These are phyloP conservation scores for Jatropha multifida DNA, from an alignment of 441 rosid genomes.

Conservation along the genomic window DNA sequence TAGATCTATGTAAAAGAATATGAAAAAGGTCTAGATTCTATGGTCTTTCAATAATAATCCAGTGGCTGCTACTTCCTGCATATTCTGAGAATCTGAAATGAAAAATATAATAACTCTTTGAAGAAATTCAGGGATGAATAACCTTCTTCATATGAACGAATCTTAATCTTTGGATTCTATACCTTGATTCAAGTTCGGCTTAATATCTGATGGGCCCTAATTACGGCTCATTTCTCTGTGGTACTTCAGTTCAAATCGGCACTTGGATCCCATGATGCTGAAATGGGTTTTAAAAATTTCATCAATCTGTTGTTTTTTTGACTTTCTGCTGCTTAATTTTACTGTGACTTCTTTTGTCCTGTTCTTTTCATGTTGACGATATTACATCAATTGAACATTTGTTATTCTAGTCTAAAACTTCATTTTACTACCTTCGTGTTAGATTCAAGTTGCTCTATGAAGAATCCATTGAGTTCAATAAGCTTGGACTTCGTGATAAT, in stretches of 20 bases:
- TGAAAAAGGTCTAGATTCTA: neutral
- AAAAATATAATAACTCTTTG: neutral
- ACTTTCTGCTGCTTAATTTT: neutral
- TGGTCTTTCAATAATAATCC: neutral
- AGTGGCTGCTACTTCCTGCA: neutral
- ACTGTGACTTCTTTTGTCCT: neutral
- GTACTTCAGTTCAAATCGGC: neutral
- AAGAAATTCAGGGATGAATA: neutral
- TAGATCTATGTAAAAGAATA: neutral
- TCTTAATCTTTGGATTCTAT: neutral
- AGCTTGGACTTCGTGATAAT: conserved; percentile 89
- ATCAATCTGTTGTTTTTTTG: neutral
- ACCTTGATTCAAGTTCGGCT: neutral
- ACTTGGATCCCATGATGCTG: neutral
- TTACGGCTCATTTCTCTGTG: conserved; percentile 8
- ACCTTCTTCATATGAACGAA: neutral
- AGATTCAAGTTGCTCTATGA: conserved; percentile 90
- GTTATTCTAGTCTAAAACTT: conserved; percentile 28
- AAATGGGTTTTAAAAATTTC: neutral
- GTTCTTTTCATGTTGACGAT: conserved; percentile 5
- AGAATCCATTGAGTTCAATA: conserved; percentile 77
- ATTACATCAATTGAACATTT: conserved; percentile 14
- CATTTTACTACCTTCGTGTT: conserved; percentile 23
- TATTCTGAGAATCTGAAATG: neutral
- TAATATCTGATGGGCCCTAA: neutral